phyloP scores from a whole-genome alignment of 257 asterid species.

The Penstemon eatonii region DNA sequence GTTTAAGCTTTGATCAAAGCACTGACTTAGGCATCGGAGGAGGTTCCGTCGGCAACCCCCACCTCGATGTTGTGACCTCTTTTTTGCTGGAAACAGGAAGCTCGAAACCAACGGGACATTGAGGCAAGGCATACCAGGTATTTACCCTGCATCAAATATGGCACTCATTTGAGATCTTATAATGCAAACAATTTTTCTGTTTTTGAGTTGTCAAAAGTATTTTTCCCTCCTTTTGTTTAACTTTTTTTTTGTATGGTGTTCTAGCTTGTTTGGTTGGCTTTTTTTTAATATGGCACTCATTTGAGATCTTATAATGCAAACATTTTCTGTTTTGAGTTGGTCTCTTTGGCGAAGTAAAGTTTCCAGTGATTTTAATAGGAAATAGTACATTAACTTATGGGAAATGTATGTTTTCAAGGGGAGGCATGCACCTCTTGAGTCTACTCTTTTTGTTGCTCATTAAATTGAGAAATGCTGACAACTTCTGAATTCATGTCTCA shows the following conservation, averaged over 20 bases:
- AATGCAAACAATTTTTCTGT: background rate
- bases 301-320: background rate
- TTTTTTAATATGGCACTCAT: background rate
- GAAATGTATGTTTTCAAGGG: slow-evolving; percentile 87
- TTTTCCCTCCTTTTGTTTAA: no score
- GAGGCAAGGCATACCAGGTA: no score
- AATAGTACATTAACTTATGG: slow-evolving; percentile 78
- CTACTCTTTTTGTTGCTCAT: slow-evolving; percentile 3
- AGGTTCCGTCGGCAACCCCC: no score
- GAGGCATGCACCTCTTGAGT: slow-evolving; percentile 47
- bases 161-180: background rate
- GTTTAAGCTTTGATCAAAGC: no score
- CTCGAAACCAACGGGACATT: no score
- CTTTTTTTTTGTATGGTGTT: no score
- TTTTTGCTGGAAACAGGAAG: no score
- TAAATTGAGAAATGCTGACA: slow-evolving; percentile 24
- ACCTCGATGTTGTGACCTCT: no score
- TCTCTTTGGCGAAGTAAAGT: background rate
- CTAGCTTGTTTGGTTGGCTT: no score
- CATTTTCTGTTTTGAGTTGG: no score
- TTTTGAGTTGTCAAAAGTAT: background rate
- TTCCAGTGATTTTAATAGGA: slow-evolving; percentile 45
- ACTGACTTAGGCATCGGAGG: no score
- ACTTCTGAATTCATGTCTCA: slow-evolving; percentile 46
- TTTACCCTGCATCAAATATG: background rate